Evolutionary conservation across 192 early-diverging fungal species (phyloP), one percentile per base, ranked within the genome.

Genomic region (Diversispora eburnea): DNA sequence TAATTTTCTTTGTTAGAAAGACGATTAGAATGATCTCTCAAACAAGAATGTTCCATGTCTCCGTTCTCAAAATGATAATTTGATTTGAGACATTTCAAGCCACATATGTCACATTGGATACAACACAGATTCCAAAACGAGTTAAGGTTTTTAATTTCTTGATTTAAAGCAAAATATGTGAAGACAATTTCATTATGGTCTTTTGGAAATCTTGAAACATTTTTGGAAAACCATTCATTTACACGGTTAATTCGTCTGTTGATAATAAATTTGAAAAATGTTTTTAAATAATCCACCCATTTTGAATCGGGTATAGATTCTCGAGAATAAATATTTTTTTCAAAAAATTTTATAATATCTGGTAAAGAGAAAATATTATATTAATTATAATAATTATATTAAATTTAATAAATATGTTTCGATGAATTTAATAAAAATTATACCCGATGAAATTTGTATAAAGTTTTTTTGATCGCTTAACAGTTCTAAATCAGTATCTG

Each of bases 221-320:
- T 71, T 15, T 42, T 9, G 5, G 20, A 8, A 41, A 61, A 41
- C 70, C 70, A 71, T 43, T 54, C 43, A 15, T 56, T 10, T 8
- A 45, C 55, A 71, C 70, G 70, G n/a, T 13, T 19, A 25, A 54
- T 60, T 43, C 70, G 54, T 5, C 70, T 12, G 3, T 55, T 9
- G 19, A 71, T 71, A 22, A 71, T 54, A 13, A 20, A 15, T 19
- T 60, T 58, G n/a, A 71, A 19, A 22, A 71, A 71, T 15, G 12
- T 45, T 15, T 59, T 60, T 2, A 48, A 71, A 2, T 43, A 10
- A 2, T 9, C 20, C n/a, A 59, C 10, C 70, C 70, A 71, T 59
- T 71, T 43, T 22, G 10, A n/a, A 58, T 60, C 70, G 15, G 9
- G 19, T 55, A 12, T n/a, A 10, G 13, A 5, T 55, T 55, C 9